A percentile compares a stretch with the other conserved stretches of the same genome.
Evolutionary conservation across 2,329 filamentous ascomycete genomes (phyloP).

Genomic region (Cryphonectria nitschkei): DNA sequence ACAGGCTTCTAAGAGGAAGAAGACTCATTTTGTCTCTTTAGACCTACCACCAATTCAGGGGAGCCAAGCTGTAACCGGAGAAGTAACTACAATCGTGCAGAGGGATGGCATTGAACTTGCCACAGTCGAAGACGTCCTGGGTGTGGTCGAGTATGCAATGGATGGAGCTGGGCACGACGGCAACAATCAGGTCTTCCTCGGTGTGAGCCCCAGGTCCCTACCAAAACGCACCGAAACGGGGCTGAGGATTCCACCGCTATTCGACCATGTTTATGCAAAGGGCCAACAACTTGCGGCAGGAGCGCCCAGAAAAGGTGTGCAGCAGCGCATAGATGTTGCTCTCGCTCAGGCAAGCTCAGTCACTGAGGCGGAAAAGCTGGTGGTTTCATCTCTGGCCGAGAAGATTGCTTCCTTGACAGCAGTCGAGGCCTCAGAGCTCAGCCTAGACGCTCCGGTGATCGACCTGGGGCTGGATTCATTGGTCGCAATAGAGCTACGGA

Average conservation of each 20-base stretch:
- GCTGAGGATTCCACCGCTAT: not conserved
- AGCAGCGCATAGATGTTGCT: not conserved
- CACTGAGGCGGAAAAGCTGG: not conserved
- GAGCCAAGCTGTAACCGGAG: not conserved
- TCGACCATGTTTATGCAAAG: not conserved
- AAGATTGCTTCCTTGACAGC: not conserved
- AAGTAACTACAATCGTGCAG: not conserved
- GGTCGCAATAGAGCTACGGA: slow-evolving; percentile 34
- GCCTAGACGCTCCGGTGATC: slow-evolving; percentile 26
- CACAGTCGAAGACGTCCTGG: not conserved
- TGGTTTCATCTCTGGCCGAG: not conserved
- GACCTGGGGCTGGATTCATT: slow-evolving; percentile 33
- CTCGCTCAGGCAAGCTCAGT: not conserved
- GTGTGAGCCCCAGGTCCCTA: not conserved
- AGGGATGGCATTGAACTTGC: not conserved
- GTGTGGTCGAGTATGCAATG: not conserved
- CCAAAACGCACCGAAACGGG: not conserved
- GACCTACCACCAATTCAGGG: not conserved
- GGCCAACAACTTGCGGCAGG: not conserved
- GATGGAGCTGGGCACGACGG: not conserved
- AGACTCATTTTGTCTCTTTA: not conserved
- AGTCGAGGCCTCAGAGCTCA: not conserved
- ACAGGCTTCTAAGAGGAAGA: not conserved
- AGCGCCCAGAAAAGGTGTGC: not conserved
- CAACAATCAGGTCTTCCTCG: not conserved